Percentiles rank a stretch among this genome's conserved stretches.
Conservation (phyloP, 75 land plant genomes). For the Selaginella moellendorffii region DNA sequence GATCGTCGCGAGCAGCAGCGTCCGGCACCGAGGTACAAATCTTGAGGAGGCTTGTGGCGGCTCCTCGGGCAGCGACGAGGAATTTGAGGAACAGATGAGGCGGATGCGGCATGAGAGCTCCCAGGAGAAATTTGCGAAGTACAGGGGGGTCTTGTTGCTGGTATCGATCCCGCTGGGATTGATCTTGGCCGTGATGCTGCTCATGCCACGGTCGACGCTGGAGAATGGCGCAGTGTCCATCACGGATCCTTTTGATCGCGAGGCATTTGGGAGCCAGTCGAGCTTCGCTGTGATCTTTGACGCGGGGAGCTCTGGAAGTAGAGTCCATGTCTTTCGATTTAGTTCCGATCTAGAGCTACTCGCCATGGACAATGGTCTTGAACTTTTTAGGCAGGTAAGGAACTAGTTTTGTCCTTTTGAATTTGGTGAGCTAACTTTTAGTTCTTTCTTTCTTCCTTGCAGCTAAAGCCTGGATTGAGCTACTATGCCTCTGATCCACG, state of each 20-base stretch:
- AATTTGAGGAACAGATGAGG: conserved; percentile 30
- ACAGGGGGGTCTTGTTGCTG: conserved; percentile 44
- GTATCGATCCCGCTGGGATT: conserved; percentile 53
- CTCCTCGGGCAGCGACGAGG: background rate
- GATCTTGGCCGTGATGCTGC: conserved; percentile 42
- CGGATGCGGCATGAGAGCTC: conserved; percentile 36
- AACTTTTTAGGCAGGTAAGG: conserved; percentile 54
- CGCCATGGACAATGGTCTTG: conserved; percentile 54
- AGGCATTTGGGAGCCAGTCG: conserved; percentile 11
- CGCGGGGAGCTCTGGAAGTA: conserved; percentile 97
- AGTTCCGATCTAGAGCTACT: conserved; percentile 52
- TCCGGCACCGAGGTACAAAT: background rate
- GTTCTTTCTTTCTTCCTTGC: conserved; percentile 5
- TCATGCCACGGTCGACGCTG: conserved; percentile 46
- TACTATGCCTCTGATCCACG: conserved; percentile 46
- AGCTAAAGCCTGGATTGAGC: conserved; percentile 83
- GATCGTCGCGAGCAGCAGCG: background rate
- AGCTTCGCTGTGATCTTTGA: conserved; percentile 87
- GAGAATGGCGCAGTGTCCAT: background rate
- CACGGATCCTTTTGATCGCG: conserved; percentile 9
- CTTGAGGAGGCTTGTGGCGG: too few species aligned
- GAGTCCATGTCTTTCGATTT: conserved; percentile 91
- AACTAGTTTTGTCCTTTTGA: too few species aligned
- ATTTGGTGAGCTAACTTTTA: too few species aligned
- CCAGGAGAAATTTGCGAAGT: conserved; percentile 49